A percentile compares a stretch with the other conserved stretches of the same genome.
Conservation (phyloP, 2,329 filamentous ascomycete species). For the Hirsutella rhossiliensis region DNA sequence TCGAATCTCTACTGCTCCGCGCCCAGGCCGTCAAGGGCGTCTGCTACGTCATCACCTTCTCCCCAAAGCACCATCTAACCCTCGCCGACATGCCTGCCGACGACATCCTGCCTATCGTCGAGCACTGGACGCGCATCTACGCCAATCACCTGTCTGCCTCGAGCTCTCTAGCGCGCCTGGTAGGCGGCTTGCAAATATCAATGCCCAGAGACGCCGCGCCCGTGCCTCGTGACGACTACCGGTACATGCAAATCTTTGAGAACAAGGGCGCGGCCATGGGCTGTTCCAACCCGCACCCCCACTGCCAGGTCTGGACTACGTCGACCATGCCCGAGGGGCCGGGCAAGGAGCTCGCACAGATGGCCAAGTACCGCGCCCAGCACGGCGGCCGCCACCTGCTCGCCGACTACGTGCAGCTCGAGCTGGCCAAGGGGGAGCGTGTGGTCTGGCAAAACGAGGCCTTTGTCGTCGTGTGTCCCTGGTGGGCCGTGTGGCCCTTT, state of each 20-base stretch:
- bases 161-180: constrained; percentile 44
- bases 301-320: constrained; percentile 94
- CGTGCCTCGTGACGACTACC: constrained; percentile 60
- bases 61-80: constrained; percentile 78
- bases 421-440: constrained; percentile 70
- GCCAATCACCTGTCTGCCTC: constrained; percentile 63
- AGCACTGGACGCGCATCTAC: constrained; percentile 90
- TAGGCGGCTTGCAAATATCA: constrained; percentile 26
- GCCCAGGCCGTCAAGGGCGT: constrained; percentile 84
- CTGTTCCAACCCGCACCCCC: constrained; percentile 95
- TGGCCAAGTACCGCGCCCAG: constrained; percentile 65
- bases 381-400: constrained; percentile 72
- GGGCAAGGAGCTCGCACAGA: constrained; percentile 61
- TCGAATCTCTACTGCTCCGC: constrained; percentile 64
- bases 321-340: constrained; percentile 86
- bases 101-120: constrained; percentile 71
- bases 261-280: constrained; percentile 98
- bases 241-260: constrained; percentile 99
- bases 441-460: constrained; percentile 77
- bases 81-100: constrained; percentile 73
- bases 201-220: constrained; percentile 23
- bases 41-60: constrained; percentile 96
- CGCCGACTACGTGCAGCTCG: constrained; percentile 75
- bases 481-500: constrained; percentile 98
- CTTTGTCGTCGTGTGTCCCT: constrained; percentile 84